Evolutionary conservation across 1,139 yeast genomes (phyloP).

Genomic region (Kodamaea arcana): DNA sequence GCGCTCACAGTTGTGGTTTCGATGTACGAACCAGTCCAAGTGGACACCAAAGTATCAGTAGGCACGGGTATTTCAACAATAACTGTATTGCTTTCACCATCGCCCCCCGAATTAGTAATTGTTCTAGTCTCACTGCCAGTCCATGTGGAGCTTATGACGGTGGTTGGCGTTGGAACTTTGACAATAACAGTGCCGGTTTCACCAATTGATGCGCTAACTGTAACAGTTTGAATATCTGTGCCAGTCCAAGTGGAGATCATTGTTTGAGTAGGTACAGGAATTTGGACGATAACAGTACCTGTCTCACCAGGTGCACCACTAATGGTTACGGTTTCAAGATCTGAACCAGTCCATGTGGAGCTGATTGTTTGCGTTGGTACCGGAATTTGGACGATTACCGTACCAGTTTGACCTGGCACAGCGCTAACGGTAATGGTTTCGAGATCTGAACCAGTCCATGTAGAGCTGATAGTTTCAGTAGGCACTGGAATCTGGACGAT

Average conservation of each 20-base stretch:
- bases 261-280: constrained; percentile 9
- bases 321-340: constrained; percentile 11
- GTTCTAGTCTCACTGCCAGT: constrained; percentile 4
- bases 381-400: not conserved
- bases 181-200: not conserved
- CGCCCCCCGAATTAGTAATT: not conserved
- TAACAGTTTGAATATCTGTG: no score
- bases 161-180: not conserved
- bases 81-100: constrained; percentile 1
- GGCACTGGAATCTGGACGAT: constrained; percentile 13
- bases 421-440: constrained; percentile 9
- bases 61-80: constrained; percentile 2
- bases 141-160: not conserved
- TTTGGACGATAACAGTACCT: constrained; percentile 10
- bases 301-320: constrained; percentile 12
- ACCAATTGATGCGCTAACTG: not conserved
- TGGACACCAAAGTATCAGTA: not conserved
- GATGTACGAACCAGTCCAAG: constrained; percentile 3
- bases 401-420: constrained; percentile 8
- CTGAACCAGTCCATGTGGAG: constrained; percentile 6
- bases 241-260: constrained; percentile 3
- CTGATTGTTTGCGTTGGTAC: not conserved
- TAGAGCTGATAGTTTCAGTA: constrained; percentile 10
- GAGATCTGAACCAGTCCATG: constrained; percentile 10
- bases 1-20: constrained; percentile 7